Evolutionary conservation across 176 grass and related monocot species (phyloP), one percentile per base, ranked within the genome.

Genomic region (Otatea glauca): DNA sequence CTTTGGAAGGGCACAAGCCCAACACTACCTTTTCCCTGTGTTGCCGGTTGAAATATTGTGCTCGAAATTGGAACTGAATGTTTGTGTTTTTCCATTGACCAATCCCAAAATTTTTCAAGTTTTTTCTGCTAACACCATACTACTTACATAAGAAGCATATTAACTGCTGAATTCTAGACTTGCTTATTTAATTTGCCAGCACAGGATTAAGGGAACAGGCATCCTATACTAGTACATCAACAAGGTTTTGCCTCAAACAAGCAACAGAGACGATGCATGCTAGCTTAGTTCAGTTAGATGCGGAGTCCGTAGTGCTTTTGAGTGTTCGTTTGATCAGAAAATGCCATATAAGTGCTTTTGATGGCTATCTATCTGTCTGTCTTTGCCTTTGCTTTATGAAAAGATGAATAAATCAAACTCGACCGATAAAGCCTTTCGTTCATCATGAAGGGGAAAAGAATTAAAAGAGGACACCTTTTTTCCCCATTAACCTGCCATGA

Each of bases 301-400:
- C 37, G 11, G 41, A 8, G 49, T 51, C 13, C 7, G 20, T 8
- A 15, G 37, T 78, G 42, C 49, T 47, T 53, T 83, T 73, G 45
- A 61, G 77, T 50, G 62, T 35, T 49, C 42, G 32, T 35, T 68
- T 81, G 45, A 27, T 64, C 73, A 80, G 48, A 86, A 90, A 88
- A 86, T 88, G 74, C 73, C 88, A 80, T 60, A 68, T 9, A 61
- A 91, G 70, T 91, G 85, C 92, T 91, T 91, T 93, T 21, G 38
- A 78, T 83, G 32, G 21, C 35, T 79, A 43, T 63, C 60, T 29
- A 27, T 27, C 3, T 11, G 12, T 62, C 60, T 29, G 5, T 27
- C 10, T 25, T 29, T 75, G 83, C 68, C 77, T 62, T 86, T 54
- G 34, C 86, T 92, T 92, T 88, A 59, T 23, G 10, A 77, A 86